Base-by-base conservation (phyloP, 2,329 filamentous ascomycete genomes). In the Monascus ruber region DNA sequence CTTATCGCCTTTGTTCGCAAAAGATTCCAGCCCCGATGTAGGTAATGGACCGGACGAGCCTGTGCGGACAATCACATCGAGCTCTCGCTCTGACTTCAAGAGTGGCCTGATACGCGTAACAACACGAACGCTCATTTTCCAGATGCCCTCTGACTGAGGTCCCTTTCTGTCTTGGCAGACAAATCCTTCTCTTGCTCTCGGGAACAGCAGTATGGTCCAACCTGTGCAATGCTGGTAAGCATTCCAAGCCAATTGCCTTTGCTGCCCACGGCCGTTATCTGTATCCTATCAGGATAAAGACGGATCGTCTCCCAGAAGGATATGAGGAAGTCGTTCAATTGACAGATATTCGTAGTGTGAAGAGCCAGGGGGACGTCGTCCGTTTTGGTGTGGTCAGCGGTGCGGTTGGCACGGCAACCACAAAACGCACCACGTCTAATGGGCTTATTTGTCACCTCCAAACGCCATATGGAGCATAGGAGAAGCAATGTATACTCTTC, bases 81-180 rank as follows among this genome's bases (percentile, higher is more conserved):
- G 83, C 56, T 91, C 84, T 42, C 82, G 71, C 69, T 96, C 91
- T 47, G 82, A 79, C 52, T 85, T 81, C 46, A 95, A 77, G 46
- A 95, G 75, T 38, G 89, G 89, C 52, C 89, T 81, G 53, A 98
- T 84, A 50, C 91, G 78, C 43, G 89, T 88, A 47, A 96, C 85
- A 42, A 96, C 88, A 56, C 85, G 76, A 49, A 95, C 85, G 43
- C 61, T 65, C 62, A 65, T 66, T 42, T 28, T 36, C 34, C 25
- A 10, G 25, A 8, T 28, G 17, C 17, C 17, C 17, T 17, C 17
- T 17, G 17, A 17, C 17, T 17, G 17, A 17, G 17, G 17, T 17
- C 17, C 17, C 17, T 17, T 17, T 17, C 17, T 17, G 17, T 17
- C 17, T 17, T 17, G 17, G 17, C 17, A 17, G 17, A 17, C 17